Conservation (phyloP, 768 basidiomycete species). For the Suillus discolor region DNA sequence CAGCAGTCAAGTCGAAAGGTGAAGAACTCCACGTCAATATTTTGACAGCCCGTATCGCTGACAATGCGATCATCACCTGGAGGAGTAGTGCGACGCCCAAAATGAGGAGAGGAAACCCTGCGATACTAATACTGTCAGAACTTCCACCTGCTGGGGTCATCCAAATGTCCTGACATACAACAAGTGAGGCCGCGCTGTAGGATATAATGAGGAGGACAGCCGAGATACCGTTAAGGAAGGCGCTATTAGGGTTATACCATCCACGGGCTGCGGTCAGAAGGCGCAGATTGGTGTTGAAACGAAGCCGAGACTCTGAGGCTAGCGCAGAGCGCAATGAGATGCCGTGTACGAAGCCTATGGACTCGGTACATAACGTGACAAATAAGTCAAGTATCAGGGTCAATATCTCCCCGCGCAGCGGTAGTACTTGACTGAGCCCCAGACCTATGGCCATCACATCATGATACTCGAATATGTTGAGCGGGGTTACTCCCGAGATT, state of each 20-base stretch:
- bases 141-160: background rate
- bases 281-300: too few species aligned
- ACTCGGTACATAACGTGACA: too few species aligned
- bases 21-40: background rate
- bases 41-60: background rate
- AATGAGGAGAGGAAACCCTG: slow-evolving; percentile 24
- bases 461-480: background rate
- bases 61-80: background rate
- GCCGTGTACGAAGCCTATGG: too few species aligned
- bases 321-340: too few species aligned
- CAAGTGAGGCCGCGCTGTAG: slow-evolving; percentile 29
- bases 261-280: slow-evolving; percentile 3
- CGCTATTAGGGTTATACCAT: slow-evolving; percentile 25
- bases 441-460: too few species aligned
- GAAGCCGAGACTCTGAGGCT: too few species aligned
- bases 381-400: too few species aligned
- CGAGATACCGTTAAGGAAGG: slow-evolving; percentile 23
- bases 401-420: too few species aligned
- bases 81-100: background rate
- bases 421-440: too few species aligned
- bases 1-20: background rate
- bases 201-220: slow-evolving; percentile 29
- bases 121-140: background rate
- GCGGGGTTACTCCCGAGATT: background rate
- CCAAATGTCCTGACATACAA: background rate